Conservation (phyloP, 2,329 filamentous ascomycete genomes). For the Ophiostoma sp. region DNA sequence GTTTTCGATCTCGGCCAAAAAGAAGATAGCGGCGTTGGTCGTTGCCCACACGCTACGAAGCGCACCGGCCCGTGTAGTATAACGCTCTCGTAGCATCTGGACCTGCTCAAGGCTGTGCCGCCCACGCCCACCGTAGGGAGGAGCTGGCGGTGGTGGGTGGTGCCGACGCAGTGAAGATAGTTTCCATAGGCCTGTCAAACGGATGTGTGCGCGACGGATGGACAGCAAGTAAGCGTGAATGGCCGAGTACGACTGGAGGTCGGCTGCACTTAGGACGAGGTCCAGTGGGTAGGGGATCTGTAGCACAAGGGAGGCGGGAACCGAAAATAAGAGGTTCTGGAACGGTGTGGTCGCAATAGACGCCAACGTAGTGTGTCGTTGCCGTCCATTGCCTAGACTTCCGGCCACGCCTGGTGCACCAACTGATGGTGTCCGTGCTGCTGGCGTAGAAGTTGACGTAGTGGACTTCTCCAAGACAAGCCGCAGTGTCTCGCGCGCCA, state of each 20-base stretch:
- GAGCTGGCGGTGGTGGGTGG: constrained; percentile 69
- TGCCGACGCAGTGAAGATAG: constrained; percentile 74
- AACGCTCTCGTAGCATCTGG: constrained; percentile 61
- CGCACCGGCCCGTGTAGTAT: constrained; percentile 60
- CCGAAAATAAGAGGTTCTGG: constrained; percentile 77
- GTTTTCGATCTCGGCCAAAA: constrained; percentile 80
- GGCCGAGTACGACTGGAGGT: constrained; percentile 77
- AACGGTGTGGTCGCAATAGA: constrained; percentile 60
- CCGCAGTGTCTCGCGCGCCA: constrained; percentile 74
- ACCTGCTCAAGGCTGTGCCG: constrained; percentile 46
- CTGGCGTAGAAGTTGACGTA: constrained; percentile 32
- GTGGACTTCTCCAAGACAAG: constrained; percentile 61
- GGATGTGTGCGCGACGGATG: constrained; percentile 80
- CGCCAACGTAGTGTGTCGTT: not conserved
- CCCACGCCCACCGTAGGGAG: constrained; percentile 57
- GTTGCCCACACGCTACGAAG: constrained; percentile 90
- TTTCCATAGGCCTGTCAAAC: constrained; percentile 84
- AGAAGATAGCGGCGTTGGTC: constrained; percentile 81
- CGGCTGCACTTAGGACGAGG: constrained; percentile 75
- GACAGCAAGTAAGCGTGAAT: constrained; percentile 86
- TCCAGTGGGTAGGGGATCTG: constrained; percentile 78
- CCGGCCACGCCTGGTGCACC: not conserved
- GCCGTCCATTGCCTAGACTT: not conserved
- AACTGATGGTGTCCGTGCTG: not conserved
- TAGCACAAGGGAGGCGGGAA: constrained; percentile 69